Conservation (phyloP, 371 early-diverging fungal genomes). For the Fennellomyces sp. region DNA sequence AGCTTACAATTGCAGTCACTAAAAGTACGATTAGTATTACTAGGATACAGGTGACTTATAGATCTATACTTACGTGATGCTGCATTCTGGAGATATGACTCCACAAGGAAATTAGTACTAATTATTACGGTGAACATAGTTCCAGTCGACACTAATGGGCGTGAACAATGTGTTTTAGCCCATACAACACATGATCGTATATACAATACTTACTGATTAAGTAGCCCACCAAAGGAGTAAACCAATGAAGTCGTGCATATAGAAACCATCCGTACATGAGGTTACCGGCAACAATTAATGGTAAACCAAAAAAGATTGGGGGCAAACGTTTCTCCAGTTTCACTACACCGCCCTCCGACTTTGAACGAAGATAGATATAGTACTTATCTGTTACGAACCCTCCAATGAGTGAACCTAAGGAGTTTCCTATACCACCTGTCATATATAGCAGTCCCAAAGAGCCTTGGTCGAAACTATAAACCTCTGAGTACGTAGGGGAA, state of each 20-base stretch:
- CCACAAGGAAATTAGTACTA: too few relatives aligned
- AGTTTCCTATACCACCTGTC: conserved; percentile 52
- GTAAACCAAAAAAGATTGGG: conserved; percentile 26
- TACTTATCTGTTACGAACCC: conserved; percentile 33
- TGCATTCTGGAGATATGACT: too few relatives aligned
- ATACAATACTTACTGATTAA: conserved; percentile 17
- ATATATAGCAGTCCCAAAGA: conserved; percentile 51
- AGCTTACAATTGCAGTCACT: too few relatives aligned
- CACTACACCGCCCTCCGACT: neutral
- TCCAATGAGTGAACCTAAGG: conserved; percentile 40
- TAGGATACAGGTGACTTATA: too few relatives aligned
- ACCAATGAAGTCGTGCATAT: conserved; percentile 22
- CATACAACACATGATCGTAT: too few relatives aligned
- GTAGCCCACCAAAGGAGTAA: conserved; percentile 29
- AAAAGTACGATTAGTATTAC: too few relatives aligned
- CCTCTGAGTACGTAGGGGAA: conserved; percentile 33
- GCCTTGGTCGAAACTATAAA: conserved; percentile 48
- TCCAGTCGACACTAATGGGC: neutral
- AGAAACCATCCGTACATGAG: conserved; percentile 46
- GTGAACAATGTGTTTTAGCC: too few relatives aligned
- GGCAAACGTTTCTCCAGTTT: conserved; percentile 24
- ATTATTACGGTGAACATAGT: too few relatives aligned
- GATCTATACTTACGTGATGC: too few relatives aligned
- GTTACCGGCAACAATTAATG: conserved; percentile 23
- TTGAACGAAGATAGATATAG: conserved; percentile 16